Evolutionary conservation across 495 filamentous ascomycete genomes (phyloP).

Genomic region (Daldinia vernicosa): DNA sequence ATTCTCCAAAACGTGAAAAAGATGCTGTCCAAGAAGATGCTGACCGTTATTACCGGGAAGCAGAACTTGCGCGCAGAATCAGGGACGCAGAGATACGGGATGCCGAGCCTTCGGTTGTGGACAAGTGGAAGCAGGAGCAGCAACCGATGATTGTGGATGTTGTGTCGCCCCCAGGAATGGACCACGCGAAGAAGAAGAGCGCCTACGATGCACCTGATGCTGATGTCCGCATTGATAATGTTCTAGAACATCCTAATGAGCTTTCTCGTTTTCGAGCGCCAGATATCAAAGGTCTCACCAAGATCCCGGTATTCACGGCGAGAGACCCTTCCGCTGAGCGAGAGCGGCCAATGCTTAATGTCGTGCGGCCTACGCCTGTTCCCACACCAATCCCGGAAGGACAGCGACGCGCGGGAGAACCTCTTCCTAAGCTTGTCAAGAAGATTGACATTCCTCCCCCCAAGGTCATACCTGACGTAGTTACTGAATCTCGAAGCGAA

Average conservation of each 20-base stretch:
- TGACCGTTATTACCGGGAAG: slow-evolving; percentile 60
- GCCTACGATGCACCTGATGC: slow-evolving; percentile 64
- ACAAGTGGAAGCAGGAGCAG: slow-evolving; percentile 56
- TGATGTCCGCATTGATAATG: slow-evolving; percentile 62
- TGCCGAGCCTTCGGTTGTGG: slow-evolving; percentile 57
- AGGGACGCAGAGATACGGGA: slow-evolving; percentile 58
- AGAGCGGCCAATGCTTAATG: slow-evolving; percentile 60
- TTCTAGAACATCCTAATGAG: slow-evolving; percentile 49
- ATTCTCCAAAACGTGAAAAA: slow-evolving; percentile 37
- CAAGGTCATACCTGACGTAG: slow-evolving; percentile 14
- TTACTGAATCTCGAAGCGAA: slow-evolving; percentile 32
- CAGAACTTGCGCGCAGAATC: slow-evolving; percentile 55
- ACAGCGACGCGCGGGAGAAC: slow-evolving; percentile 32
- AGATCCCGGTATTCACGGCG: slow-evolving; percentile 49
- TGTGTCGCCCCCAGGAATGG: slow-evolving; percentile 58
- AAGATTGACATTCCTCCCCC: slow-evolving; percentile 16
- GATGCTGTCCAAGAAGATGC: slow-evolving; percentile 61
- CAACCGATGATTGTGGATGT: slow-evolving; percentile 49
- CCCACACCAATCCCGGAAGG: slow-evolving; percentile 56
- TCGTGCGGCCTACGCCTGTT: slow-evolving; percentile 61
- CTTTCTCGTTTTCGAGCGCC: slow-evolving; percentile 39
- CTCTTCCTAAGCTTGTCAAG: slow-evolving; percentile 22
- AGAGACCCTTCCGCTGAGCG: slow-evolving; percentile 59
- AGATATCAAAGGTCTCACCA: slow-evolving; percentile 13
- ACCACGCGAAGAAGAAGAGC: slow-evolving; percentile 53